These are phyloP conservation scores for Actinomucor elegans DNA, from an alignment of 371 early-diverging fungal genomes.

Conservation along the genomic window DNA sequence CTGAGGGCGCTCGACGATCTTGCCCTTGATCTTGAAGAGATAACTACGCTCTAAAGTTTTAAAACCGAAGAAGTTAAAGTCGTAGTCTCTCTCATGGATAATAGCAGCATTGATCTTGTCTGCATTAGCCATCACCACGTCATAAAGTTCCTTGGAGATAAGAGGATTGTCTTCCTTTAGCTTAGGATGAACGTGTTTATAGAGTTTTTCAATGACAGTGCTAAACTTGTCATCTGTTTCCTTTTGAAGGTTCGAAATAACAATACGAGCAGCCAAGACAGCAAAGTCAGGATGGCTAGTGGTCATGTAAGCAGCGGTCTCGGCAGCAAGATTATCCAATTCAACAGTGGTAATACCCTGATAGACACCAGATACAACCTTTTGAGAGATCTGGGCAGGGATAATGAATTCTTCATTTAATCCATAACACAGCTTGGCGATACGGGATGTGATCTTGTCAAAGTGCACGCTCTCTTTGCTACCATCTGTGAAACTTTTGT, in stretches of 20 bases:
- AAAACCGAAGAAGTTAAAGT: conserved; percentile 98
- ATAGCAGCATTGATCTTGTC: conserved; percentile 91
- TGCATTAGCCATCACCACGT: conserved; percentile 72
- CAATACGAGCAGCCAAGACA: conserved; percentile 95
- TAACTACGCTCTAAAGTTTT: conserved; percentile 98
- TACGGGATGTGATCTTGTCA: conserved; percentile 89
- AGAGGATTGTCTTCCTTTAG: conserved; percentile 82
- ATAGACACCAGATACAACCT: conserved; percentile 95
- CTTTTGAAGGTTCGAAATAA: conserved; percentile 97
- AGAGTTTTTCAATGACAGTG: conserved; percentile 84
- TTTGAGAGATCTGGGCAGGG: conserved; percentile 89
- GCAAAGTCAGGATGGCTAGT: conserved; percentile 99
- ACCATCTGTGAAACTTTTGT: conserved; percentile 82
- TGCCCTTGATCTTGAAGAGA: conserved; percentile 84
- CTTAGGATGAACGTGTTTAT: conserved; percentile 89
- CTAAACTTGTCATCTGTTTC: conserved; percentile 94
- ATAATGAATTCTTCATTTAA: conserved; percentile 92
- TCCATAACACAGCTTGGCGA: conserved; percentile 92
- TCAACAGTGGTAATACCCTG: conserved; percentile 96
- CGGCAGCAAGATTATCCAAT: conserved; percentile 96
- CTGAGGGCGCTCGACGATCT: conserved; percentile 95
- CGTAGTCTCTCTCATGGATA: conserved; percentile 95
- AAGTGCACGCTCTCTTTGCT: conserved; percentile 90
- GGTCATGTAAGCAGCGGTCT: conserved; percentile 96
- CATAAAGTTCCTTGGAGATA: conserved; percentile 81